Evolutionary conservation across 768 basidiomycete species (phyloP), one percentile per base, ranked within the genome.

Genomic region (Sarcodon sp.): DNA sequence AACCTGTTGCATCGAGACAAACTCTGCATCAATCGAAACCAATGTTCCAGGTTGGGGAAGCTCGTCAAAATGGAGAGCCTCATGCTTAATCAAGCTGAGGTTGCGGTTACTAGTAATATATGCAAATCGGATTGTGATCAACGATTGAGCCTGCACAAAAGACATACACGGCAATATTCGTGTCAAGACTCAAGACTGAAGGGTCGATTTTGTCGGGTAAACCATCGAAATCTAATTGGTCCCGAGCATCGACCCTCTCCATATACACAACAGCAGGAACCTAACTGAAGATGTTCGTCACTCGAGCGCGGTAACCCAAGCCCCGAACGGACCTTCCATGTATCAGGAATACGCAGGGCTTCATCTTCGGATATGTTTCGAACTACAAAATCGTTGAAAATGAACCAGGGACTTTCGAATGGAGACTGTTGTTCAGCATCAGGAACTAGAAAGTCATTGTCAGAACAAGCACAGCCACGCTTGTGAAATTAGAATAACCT

Each of bases 381-480:
- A 10, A 99, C 96, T 1, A 81, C 72, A 58, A 99, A 99, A 59
- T 99, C 96, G 58, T 99, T 99, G 78, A 98, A 98, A 47, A 98
- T 63, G 57, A 84, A 84, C 96, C 96, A 99, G 1, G 79, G 77
- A 47, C 77, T 80, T 18, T 54, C 57, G 15, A 54, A 54, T 46
- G 69, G 64, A 1, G 59, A 49, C 9, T 67, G 58, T 21, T 50
- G 37, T 57, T 82, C 80, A 1, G 76, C 76, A 49, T 83, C 79
- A 0, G 87, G 87, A 35, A 92, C 87, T 90, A 52, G 4, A 31
- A 18, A 37, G 46, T 27, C 8, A 9, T 15, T 15, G 8, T 4
- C 4, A 47, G 39, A 7, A 44, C 45, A 31, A 3, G 18, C 18
- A 34, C 2, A 27, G 13, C 2, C 7, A 12, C 16, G 13, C n/a